Base-by-base conservation (phyloP, 805 yeast species). In the Ogataea methanolica region DNA sequence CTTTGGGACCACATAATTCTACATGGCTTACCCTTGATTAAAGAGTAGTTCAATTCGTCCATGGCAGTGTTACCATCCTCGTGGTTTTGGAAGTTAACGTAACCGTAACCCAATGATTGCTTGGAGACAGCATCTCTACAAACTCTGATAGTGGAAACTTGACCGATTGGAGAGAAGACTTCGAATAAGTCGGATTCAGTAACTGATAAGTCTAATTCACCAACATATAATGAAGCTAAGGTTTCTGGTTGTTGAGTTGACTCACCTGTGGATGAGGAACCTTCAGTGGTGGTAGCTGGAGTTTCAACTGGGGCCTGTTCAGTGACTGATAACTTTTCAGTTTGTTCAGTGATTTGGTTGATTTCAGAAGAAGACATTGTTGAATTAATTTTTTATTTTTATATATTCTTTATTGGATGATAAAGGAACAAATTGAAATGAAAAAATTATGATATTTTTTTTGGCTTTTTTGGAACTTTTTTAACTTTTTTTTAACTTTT, bases 1-100 rank as follows among this genome's bases (percentile, higher is more conserved):
- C 98, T 89, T 79, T 94, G 98, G 59, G 97, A 90, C 97, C 98
- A 90, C 98, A 94, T 94, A 77, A 94, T 92, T 74, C 99, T 89
- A 76, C 97, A 90, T 64, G 97, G 90, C 66, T 85, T 88, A 66
- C 97, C 97, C 72, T 91, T 91, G 75, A 94, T 83, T 64, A 82
- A 82, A 50, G 90, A 74, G 79, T 94, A 94, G 88, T 92, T 94
- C 73, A 94, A 82, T 73, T 89, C 94, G 68, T 90, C 96, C 69
- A 94, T 77, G 54, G 99, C 99, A 66, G 79, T 83, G 75, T 85
- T 90, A 67, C 96, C 98, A 66, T 94, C 97, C 55, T 79, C 87
- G 59, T 79, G 73, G 71, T 84, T 82, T 76, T 85, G 90, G 84
- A 76, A 94, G 85, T 94, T 94, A 65, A 94, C 97, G 75, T 94